A percentile compares a stretch with the other conserved stretches of the same genome.
Conservation (phyloP, 164 flowering plant genomes). For the Aristolochia fimbriata region DNA sequence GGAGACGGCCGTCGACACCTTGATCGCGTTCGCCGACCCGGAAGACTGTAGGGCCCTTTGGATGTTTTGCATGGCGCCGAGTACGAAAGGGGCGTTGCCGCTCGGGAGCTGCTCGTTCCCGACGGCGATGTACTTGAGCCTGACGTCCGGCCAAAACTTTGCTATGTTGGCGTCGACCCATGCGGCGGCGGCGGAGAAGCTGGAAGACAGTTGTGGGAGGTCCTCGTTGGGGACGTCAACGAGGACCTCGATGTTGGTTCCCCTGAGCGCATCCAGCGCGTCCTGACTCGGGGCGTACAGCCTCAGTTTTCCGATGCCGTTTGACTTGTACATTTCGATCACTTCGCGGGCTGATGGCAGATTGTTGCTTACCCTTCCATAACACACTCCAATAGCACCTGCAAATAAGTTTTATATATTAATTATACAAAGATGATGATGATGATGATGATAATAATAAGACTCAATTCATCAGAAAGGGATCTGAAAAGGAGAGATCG, state of each 20-base stretch:
- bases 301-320: background rate
- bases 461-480: too few relatives aligned
- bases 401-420: too few relatives aligned
- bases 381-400: background rate
- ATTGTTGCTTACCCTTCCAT: background rate
- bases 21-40: background rate
- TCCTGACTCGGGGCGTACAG: background rate
- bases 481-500: background rate
- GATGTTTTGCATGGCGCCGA: slow-evolving; percentile 16
- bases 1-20: slow-evolving; percentile 23
- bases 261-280: background rate
- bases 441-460: too few relatives aligned
- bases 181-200: background rate
- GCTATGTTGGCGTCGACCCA: background rate
- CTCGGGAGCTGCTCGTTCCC: slow-evolving; percentile 8
- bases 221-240: background rate
- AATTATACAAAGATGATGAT: too few relatives aligned
- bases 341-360: background rate
- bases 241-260: background rate
- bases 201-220: background rate
- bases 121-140: slow-evolving; percentile 1
- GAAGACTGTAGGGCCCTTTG: slow-evolving; percentile 1
- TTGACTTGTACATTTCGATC: background rate
- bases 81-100: background rate
- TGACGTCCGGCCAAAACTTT: background rate